Evolutionary conservation across 768 basidiomycete genomes (phyloP).

Genomic region (Xerocomus potaroensis): DNA sequence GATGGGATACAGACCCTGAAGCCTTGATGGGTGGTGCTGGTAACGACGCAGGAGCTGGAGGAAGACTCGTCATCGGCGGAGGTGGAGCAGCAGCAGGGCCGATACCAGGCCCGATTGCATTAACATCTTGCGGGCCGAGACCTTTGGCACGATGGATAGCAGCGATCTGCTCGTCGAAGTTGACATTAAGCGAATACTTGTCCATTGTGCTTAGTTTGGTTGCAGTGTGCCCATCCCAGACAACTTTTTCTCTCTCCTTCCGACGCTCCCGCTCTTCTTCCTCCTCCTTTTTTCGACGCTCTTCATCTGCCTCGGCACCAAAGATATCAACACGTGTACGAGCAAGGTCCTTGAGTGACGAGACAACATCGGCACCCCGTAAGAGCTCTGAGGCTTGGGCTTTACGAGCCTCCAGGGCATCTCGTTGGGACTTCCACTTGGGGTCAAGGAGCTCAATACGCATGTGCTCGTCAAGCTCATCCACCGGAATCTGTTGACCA

Average conservation of each 20-base stretch:
- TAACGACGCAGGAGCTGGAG: conserved; percentile 66
- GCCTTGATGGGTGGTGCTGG: conserved; percentile 62
- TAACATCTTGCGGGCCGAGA: conserved; percentile 74
- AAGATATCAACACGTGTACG: conserved; percentile 97
- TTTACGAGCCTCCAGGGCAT: conserved; percentile 82
- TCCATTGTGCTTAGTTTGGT: conserved; percentile 89
- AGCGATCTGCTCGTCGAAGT: conserved; percentile 97
- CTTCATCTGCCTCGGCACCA: conserved; percentile 91
- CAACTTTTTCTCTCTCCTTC: conserved; percentile 89
- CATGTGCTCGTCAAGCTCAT: conserved; percentile 96
- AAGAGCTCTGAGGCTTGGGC: conserved; percentile 85
- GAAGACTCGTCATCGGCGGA: conserved; percentile 55
- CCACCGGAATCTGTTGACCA: conserved; percentile 93
- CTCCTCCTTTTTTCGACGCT: conserved; percentile 80
- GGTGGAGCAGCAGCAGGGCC: conserved; percentile 75
- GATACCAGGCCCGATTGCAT: conserved; percentile 84
- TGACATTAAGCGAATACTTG: conserved; percentile 90
- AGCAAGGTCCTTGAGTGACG: conserved; percentile 89
- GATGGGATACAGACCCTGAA: conserved; percentile 35
- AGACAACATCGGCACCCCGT: conserved; percentile 89
- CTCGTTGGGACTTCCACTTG: conserved; percentile 95
- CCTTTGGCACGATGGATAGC: conserved; percentile 93
- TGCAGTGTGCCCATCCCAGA: conserved; percentile 98
- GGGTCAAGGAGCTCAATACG: conserved; percentile 97
- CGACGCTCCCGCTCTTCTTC: conserved; percentile 78